Base-by-base conservation (phyloP, 2,329 filamentous ascomycete genomes). In the Aspergillus fumigatus region DNA sequence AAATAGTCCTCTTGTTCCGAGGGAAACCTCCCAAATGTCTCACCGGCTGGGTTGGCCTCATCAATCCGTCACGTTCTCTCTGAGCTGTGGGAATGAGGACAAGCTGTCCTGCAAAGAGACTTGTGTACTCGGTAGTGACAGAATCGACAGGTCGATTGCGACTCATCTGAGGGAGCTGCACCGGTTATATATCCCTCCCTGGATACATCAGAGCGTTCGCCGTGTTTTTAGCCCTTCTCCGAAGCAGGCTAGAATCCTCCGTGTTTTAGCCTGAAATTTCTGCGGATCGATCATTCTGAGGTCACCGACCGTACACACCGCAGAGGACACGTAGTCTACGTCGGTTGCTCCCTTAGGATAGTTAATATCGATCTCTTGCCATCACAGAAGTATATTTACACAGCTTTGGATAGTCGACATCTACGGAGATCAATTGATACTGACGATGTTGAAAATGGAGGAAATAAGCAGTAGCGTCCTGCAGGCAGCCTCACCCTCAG, bases 141-240 rank as follows among this genome's bases (percentile, higher is more conserved):
- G n/a, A 21, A n/a, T 21, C 6, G 50, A 25, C n/a, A 41, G 29
- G 40, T 48, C 27, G 27, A 21, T 23, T 23, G 26, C 25, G 23
- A 51, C 29, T 51, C 49, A 17, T 25, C 52, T 45, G 41, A 54
- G 51, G 56, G 53, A 32, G 53, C 41, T 53, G 56, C 49, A 51
- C 56, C 4, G 49, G 29, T 54, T 60, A 56, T 60, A 60, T 60
- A 60, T 41, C 40, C 32, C 14, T 41, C 40, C 32, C 14, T 10
- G 41, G 19, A 45, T 23, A 21, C 41, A 45, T 21, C 19, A 10
- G 10, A 17, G 32, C 11, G 14, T 35, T 35, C 32, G 32, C 32
- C 32, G 14, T 35, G 32, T 7, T 35, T 35, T 17, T n/a, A n/a
- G 14, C 2, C 5, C 17, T 17, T 21, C n/a, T 19, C 41, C 41